Evolutionary conservation across 441 rosid genomes (phyloP).

Genomic region (Adansonia gregorii): DNA sequence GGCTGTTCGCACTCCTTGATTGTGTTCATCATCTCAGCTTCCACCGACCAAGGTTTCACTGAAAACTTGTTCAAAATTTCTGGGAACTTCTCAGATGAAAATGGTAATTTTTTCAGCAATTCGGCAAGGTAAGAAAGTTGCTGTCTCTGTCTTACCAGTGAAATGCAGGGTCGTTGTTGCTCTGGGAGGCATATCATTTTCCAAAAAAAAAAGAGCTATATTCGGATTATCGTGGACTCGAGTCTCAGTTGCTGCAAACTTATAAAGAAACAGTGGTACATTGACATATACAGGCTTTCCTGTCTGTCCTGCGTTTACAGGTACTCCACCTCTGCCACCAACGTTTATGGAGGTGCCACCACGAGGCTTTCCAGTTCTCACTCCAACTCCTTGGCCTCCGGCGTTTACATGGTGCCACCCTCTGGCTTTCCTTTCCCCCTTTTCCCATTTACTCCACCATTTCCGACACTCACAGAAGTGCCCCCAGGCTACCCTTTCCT

Average conservation of each 20-base stretch:
- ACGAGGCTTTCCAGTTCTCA: conserved; percentile 46
- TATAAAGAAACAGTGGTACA: conserved; percentile 50
- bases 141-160: conserved; percentile 37
- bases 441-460: conserved; percentile 52
- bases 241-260: conserved; percentile 53
- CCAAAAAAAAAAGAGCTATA: conserved; percentile 67
- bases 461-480: conserved; percentile 54
- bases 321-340: conserved; percentile 67
- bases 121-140: conserved; percentile 58
- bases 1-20: conserved; percentile 66
- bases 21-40: conserved; percentile 63
- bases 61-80: conserved; percentile 50
- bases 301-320: conserved; percentile 54
- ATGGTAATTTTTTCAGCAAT: conserved; percentile 55
- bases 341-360: conserved; percentile 54
- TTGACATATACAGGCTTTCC: conserved; percentile 61
- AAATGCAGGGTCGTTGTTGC: conserved; percentile 57
- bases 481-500: conserved; percentile 52
- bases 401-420: conserved; percentile 41
- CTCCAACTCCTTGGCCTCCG: conserved; percentile 43
- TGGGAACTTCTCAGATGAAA: conserved; percentile 58
- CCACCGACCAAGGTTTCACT: conserved; percentile 51
- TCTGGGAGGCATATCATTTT: conserved; percentile 58
- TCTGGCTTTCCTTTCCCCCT: conserved; percentile 47
- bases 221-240: conserved; percentile 63